Evolutionary conservation across 129 eudicot species (phyloP).

Genomic region (Flaveria linearis): DNA sequence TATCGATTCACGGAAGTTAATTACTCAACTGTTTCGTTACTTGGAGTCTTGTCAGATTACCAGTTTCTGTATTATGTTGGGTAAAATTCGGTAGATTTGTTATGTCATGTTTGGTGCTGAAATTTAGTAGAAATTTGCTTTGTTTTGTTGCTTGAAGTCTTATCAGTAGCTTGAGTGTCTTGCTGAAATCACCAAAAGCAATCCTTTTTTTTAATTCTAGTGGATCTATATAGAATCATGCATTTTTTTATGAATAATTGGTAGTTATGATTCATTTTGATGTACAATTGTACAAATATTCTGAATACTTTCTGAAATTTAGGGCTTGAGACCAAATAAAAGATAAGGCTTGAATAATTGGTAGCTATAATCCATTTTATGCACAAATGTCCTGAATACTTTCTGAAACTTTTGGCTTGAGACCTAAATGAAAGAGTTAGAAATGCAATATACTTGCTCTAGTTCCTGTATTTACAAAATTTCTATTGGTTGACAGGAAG

Average conservation of each 20-base stretch:
- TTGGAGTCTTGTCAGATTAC: not conserved
- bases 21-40: not conserved
- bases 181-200: not conserved
- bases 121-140: not conserved
- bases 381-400: not conserved
- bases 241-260: not conserved
- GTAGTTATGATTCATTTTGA: not conserved
- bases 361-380: not conserved
- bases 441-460: slow-evolving; percentile 7
- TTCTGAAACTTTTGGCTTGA: slow-evolving; percentile 11
- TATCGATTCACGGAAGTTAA: too few relatives aligned
- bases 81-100: not conserved
- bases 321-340: slow-evolving; percentile 25
- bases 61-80: not conserved
- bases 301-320: not conserved
- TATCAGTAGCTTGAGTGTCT: not conserved
- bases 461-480: slow-evolving; percentile 7
- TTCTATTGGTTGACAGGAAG: slow-evolving; percentile 56
- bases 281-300: not conserved
- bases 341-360: not conserved
- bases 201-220: not conserved
- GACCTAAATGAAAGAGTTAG: slow-evolving; percentile 21
- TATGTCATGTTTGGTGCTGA: slow-evolving; percentile 1
- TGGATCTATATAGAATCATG: not conserved
- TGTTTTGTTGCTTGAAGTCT: not conserved